Base-by-base conservation (phyloP, 805 yeast species). In the Candida sphagnicola region DNA sequence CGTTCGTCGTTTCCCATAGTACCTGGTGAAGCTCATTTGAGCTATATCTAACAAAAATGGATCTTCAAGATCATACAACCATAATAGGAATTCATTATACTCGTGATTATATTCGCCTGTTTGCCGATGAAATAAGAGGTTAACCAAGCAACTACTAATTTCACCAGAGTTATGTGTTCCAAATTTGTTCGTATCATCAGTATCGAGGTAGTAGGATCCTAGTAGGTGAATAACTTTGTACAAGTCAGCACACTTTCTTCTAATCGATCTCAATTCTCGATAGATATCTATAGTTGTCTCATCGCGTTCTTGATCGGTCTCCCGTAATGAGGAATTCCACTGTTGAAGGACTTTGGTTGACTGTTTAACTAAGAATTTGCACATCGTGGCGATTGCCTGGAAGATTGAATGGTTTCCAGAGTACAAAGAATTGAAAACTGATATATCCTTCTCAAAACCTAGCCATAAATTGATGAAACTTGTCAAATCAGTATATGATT, bases 391-490 rank as follows among this genome's bases (percentile, higher is more conserved):
- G n/a, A 44, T 34, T 1, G 46, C 59, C 28, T 46, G 45, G 33
- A 65, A 64, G 14, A 64, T 43, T 18, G 50, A 54, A 2, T 45
- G 47, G 40, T 65, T 65, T 8, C 62, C 59, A 4, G 52, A 37
- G 40, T 52, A 37, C 6, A 55, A 39, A 1, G 61, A 52, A 40
- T 55, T 59, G 41, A 47, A 61, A n/a, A 59, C 48, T 36, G 48
- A 26, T 3, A 45, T 40, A 1, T 15, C 18, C 10, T 45, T 44
- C 33, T 16, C 13, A 33, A 52, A 51, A 0, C 52, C 42, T 2
- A 59, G 31, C 62, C 62, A 59, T 2, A 32, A 15, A 8, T 13
- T n/a, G 2, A 45, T 8, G 16, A 37, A 31, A n/a, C 11, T 14
- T 3, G 29, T 3, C 14, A 37, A n/a, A 18, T 24, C 13, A 4